phyloP scores from a whole-genome alignment of 2,329 filamentous ascomycete genomes.

The Helotiales sp. region DNA sequence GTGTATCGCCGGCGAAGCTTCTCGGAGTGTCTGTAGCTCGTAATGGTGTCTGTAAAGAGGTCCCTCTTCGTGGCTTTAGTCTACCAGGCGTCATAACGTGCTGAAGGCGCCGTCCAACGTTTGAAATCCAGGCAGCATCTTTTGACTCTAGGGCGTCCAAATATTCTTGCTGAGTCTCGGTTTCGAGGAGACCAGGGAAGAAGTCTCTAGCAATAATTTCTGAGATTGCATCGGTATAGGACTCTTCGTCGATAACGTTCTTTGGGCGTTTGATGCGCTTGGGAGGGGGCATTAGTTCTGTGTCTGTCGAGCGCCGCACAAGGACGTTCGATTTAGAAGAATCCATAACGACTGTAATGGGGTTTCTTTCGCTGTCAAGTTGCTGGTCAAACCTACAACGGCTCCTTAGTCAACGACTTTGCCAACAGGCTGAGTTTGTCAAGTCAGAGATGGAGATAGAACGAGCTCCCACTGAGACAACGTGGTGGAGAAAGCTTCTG shows the following conservation, averaged over 20 bases:
- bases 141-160: conserved; percentile 86
- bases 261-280: conserved; percentile 92
- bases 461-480: too few species aligned
- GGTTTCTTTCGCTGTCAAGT: neutral
- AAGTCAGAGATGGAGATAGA: too few species aligned
- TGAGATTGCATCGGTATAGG: conserved; percentile 85
- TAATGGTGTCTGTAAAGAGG: conserved; percentile 34
- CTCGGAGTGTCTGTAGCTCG: conserved; percentile 57
- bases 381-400: neutral
- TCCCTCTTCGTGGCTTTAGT: conserved; percentile 37
- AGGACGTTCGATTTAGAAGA: conserved; percentile 54
- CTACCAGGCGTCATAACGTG: conserved; percentile 82
- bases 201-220: conserved; percentile 96
- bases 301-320: conserved; percentile 60
- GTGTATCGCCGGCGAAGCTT: conserved; percentile 72
- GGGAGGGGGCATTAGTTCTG: conserved; percentile 83
- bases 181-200: conserved; percentile 87
- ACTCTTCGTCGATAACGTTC: conserved; percentile 88
- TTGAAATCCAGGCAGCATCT: conserved; percentile 82
- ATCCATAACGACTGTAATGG: conserved; percentile 5
- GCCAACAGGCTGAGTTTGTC: too few species aligned
- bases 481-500: too few species aligned
- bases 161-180: conserved; percentile 87
- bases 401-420: neutral
- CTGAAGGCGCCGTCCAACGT: conserved; percentile 68